These are phyloP conservation scores for Didymella lethalis DNA, from an alignment of 2,329 filamentous ascomycete genomes.

Conservation along the genomic window DNA sequence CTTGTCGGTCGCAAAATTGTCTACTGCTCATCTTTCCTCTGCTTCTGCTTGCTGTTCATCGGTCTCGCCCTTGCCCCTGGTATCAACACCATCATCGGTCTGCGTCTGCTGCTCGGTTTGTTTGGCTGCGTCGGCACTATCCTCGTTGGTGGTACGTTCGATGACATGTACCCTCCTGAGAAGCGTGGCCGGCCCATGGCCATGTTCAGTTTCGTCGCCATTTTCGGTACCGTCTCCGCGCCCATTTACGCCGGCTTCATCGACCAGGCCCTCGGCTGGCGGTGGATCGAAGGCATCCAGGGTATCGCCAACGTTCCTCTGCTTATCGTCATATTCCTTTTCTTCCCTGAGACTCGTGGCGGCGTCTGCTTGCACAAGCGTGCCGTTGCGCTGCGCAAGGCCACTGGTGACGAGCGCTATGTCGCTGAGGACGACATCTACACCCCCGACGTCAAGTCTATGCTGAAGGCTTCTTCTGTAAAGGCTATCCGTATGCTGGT, in stretches of 20 bases:
- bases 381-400: constrained; percentile 57
- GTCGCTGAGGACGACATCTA: constrained; percentile 61
- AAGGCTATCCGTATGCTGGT: constrained; percentile 61
- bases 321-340: constrained; percentile 41
- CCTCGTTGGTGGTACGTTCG: constrained; percentile 38
- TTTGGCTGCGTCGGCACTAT: constrained; percentile 43
- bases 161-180: constrained; percentile 42
- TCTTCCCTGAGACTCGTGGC: constrained; percentile 55
- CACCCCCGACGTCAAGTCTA: constrained; percentile 57
- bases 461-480: constrained; percentile 59
- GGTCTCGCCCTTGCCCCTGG: constrained; percentile 35
- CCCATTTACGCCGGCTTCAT: constrained; percentile 65
- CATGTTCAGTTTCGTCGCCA: constrained; percentile 41
- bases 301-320: constrained; percentile 61
- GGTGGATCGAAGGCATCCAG: constrained; percentile 63
- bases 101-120: constrained; percentile 38
- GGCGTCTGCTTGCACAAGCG: constrained; percentile 59
- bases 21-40: constrained; percentile 36
- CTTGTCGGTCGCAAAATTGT: constrained; percentile 38
- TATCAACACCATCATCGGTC: constrained; percentile 38
- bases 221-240: constrained; percentile 59
- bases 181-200: constrained; percentile 40
- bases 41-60: constrained; percentile 40
- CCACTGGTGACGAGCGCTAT: constrained; percentile 60
- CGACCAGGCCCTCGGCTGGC: constrained; percentile 61